These are phyloP conservation scores for Beauveria sp. DNA, from an alignment of 2,329 filamentous ascomycete genomes.

Conservation along the genomic window DNA sequence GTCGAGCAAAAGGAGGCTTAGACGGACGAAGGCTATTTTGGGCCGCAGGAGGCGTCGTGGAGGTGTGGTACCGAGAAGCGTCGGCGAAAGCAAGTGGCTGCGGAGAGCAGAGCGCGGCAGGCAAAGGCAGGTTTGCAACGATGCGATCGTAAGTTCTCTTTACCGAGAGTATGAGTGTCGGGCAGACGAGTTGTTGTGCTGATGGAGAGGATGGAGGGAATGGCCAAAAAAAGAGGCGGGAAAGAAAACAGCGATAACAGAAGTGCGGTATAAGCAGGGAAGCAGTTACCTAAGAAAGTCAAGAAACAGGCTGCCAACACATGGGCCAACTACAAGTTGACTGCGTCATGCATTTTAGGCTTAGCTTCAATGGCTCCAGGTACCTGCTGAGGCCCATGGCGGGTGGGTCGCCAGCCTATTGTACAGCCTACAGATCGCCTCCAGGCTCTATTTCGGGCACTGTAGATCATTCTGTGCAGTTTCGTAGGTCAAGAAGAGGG, in stretches of 20 bases:
- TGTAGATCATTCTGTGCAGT: neutral
- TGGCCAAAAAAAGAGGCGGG: neutral
- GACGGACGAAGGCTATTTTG: neutral
- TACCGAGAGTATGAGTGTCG: neutral
- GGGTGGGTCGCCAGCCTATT: neutral
- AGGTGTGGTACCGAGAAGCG: neutral
- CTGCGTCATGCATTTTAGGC: too few species aligned
- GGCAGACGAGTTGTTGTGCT: neutral
- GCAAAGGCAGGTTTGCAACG: neutral
- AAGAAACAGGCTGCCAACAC: too few species aligned
- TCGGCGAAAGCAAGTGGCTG: neutral
- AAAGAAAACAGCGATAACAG: neutral
- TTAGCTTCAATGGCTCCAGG: too few species aligned
- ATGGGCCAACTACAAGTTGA: too few species aligned
- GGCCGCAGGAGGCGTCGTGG: neutral
- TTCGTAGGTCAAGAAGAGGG: neutral
- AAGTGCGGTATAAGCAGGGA: neutral
- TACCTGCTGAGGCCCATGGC: too few species aligned
- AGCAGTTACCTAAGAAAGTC: too few species aligned
- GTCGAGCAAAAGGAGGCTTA: constrained; percentile 3
- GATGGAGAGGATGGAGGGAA: neutral
- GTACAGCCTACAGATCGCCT: neutral
- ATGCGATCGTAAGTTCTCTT: neutral
- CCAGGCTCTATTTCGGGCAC: neutral
- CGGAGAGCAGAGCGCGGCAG: neutral